These are phyloP conservation scores for Phytopythium litorale DNA, from an alignment of 352 stramenopile species.

Conservation along the genomic window DNA sequence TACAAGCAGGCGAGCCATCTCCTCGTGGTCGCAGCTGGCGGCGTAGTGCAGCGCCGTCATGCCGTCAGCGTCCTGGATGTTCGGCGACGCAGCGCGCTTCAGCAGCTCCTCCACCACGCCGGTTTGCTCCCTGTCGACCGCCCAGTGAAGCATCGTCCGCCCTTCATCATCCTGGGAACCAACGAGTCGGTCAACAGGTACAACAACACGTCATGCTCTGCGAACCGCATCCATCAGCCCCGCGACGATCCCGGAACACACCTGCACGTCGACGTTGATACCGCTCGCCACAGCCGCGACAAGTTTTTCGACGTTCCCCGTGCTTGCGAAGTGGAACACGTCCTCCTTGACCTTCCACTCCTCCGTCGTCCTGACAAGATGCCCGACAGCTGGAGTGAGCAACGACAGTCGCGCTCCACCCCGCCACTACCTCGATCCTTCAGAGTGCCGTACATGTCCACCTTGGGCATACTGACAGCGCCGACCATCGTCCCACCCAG, in stretches of 20 bases:
- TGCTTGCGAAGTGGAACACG: constrained; percentile 71
- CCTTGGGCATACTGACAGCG: constrained; percentile 55
- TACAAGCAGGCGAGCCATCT: constrained; percentile 62
- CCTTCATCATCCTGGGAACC: constrained; percentile 54
- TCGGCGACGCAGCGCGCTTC: constrained; percentile 43
- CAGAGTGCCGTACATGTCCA: constrained; percentile 50
- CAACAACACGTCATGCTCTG: not conserved
- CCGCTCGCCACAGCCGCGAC: constrained; percentile 32
- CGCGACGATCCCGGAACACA: constrained; percentile 1
- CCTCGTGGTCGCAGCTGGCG: constrained; percentile 65
- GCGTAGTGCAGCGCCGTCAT: constrained; percentile 82
- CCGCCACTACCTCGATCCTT: not conserved
- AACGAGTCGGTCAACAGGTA: not conserved
- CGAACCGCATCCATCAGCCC: not conserved
- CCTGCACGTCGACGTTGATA: constrained; percentile 44
- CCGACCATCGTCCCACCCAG: constrained; percentile 43
- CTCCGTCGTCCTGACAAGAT: constrained; percentile 43
- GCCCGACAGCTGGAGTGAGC: not conserved
- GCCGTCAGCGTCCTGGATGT: constrained; percentile 68
- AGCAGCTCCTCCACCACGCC: constrained; percentile 52
- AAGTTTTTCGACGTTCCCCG: constrained; percentile 52
- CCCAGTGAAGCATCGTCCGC: constrained; percentile 81
- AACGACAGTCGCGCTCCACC: not conserved
- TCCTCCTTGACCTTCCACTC: constrained; percentile 76
- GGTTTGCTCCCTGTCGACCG: constrained; percentile 60